Conservation (phyloP, 2,329 filamentous ascomycete species). For the Ophiostoma sp. region DNA sequence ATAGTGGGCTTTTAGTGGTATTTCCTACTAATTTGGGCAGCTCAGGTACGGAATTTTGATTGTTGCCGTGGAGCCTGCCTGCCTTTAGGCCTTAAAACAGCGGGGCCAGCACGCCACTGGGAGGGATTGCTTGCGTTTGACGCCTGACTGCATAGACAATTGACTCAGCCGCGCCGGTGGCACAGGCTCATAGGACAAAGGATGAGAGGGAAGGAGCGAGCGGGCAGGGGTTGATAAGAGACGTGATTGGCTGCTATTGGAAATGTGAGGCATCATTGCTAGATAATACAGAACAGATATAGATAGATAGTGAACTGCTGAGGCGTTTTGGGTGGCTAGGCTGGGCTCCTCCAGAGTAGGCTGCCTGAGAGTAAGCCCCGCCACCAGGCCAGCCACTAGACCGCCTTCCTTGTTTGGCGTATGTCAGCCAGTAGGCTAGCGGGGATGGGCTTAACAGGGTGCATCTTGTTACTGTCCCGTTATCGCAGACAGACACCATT, state of each 20-base stretch:
- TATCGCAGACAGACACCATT: neutral
- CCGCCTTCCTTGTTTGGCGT: conserved; percentile 8
- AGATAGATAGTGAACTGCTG: neutral
- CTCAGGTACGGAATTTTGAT: conserved; percentile 2
- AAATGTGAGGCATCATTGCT: neutral
- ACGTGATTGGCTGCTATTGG: neutral
- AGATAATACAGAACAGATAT: neutral
- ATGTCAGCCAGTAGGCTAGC: neutral
- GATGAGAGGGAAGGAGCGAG: neutral
- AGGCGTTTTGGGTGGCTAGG: neutral
- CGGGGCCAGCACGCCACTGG: conserved; percentile 2
- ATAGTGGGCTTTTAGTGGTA: neutral
- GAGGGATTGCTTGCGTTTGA: neutral
- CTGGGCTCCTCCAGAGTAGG: too few relatives aligned
- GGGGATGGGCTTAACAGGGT: conserved; percentile 4
- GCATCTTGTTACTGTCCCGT: neutral
- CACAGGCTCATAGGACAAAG: neutral
- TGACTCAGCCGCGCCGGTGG: conserved; percentile 13
- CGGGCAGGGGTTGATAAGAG: neutral
- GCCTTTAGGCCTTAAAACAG: conserved; percentile 13
- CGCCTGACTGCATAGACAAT: neutral
- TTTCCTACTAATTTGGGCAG: neutral
- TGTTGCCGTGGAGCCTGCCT: conserved; percentile 1
- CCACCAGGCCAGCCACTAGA: neutral
- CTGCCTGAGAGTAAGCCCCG: neutral